These are phyloP conservation scores for Apiotrichum siamense DNA, from an alignment of 1,284 basidiomycete genomes.

Conservation along the genomic window DNA sequence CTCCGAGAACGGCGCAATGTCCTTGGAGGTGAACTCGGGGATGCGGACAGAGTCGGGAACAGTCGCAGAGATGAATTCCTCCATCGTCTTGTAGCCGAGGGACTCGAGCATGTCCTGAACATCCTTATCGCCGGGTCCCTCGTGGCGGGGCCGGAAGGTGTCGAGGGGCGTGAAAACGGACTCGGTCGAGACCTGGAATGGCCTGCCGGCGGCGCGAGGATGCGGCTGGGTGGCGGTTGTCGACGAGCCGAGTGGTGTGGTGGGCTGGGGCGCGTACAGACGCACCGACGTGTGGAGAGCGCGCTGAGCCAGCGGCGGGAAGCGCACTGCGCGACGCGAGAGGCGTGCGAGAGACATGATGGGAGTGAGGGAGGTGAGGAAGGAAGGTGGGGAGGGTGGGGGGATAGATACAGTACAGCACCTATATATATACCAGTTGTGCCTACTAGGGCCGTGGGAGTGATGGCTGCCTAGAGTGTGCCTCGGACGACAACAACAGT, in stretches of 20 bases:
- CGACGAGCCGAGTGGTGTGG: constrained; percentile 22
- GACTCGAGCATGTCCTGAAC: constrained; percentile 68
- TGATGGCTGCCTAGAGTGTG: background rate
- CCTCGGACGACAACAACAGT: background rate
- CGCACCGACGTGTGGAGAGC: constrained; percentile 17
- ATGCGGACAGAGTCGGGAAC: constrained; percentile 76
- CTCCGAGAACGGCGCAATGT: constrained; percentile 73
- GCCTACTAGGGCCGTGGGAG: background rate
- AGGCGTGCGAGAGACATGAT: constrained; percentile 12
- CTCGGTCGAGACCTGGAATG: constrained; percentile 30
- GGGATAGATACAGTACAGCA: too few species aligned
- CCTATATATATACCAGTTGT: too few species aligned
- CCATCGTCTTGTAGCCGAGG: constrained; percentile 78
- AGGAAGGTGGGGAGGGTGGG: background rate
- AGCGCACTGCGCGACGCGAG: constrained; percentile 15
- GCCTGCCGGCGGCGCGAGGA: constrained; percentile 33
- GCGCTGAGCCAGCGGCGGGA: constrained; percentile 11
- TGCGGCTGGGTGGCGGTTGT: constrained; percentile 44
- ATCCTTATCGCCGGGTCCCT: constrained; percentile 76
- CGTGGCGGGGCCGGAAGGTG: constrained; percentile 78
- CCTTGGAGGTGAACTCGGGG: constrained; percentile 50
- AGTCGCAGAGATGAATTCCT: constrained; percentile 72
- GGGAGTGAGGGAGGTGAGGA: background rate
- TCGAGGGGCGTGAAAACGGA: constrained; percentile 71
- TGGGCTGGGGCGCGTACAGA: constrained; percentile 18